phyloP scores from a whole-genome alignment of 371 early-diverging fungal species.

The Sporodiniella umbellata region DNA sequence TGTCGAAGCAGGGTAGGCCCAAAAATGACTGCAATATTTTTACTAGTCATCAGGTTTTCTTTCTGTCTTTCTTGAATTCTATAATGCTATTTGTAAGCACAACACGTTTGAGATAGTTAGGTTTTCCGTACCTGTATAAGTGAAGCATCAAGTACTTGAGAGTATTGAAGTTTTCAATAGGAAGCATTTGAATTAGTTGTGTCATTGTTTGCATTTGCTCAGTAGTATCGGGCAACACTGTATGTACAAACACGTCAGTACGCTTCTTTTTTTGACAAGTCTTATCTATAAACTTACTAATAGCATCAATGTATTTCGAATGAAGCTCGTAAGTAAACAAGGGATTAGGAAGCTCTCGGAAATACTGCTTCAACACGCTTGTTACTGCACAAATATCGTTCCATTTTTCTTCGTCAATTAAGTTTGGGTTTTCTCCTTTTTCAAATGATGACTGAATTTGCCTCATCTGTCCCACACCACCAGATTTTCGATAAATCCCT shows the following conservation, averaged over 20 bases:
- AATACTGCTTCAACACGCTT: slow-evolving; percentile 90
- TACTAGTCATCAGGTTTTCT: slow-evolving; percentile 84
- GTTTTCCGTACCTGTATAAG: slow-evolving; percentile 26
- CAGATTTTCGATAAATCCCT: slow-evolving; percentile 92
- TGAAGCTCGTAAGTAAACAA: slow-evolving; percentile 80
- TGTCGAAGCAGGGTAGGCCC: slow-evolving; percentile 88
- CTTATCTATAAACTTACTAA: too few species aligned
- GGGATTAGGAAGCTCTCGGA: slow-evolving; percentile 90
- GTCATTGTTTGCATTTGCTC: slow-evolving; percentile 19
- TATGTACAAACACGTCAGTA: neutral
- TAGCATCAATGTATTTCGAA: slow-evolving; percentile 68
- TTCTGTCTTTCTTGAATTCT: slow-evolving; percentile 52
- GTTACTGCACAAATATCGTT: slow-evolving; percentile 75
- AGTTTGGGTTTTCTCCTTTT: slow-evolving; percentile 37
- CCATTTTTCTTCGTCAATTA: slow-evolving; percentile 50
- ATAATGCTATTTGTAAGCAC: neutral
- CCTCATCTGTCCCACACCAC: slow-evolving; percentile 75
- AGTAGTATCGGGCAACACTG: slow-evolving; percentile 16
- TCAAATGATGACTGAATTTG: slow-evolving; percentile 56
- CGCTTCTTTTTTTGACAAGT: too few species aligned
- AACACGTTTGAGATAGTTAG: too few species aligned
- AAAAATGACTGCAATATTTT: slow-evolving; percentile 91
- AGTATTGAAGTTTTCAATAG: slow-evolving; percentile 41
- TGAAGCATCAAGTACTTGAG: slow-evolving; percentile 39
- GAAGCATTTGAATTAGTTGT: slow-evolving; percentile 30